Base-by-base conservation (phyloP, 1,139 yeast species). In the Geotrichum citri-aurantii region DNA sequence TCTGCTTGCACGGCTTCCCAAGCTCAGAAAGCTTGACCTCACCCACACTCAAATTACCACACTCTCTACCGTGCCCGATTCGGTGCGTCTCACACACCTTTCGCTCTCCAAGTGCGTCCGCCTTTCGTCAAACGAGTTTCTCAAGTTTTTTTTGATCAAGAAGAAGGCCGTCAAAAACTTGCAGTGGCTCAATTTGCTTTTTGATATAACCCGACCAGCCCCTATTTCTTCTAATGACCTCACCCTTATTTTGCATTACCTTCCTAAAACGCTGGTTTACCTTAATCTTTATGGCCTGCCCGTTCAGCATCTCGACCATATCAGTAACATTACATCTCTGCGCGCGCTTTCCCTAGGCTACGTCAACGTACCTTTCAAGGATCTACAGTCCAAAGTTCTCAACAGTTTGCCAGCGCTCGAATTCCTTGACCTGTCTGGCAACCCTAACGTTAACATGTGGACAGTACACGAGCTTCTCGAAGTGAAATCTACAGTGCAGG, bases 31-130 rank as follows among this genome's bases (percentile, higher is more conserved):
- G 62, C 76, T 91, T 44, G 97, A 91, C 69, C 77, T 91, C 58
- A 84, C 89, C 27, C 96, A 89, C 68, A 91, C 97, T 0, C 83
- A 86, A 48, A 82, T 90, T 37, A 83, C 84, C 1, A 83, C 87
- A 2, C 74, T 86, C 61, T 71, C 79, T 61, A 66, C 74, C 59
- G 69, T 85, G 59, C 82, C 91, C 48, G 68, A 75, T 37, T 69
- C 82, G 47, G 82, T 86, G 52, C 74, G 80, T 66, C 75, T 91
- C 47, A 85, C 96, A 0, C 97, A 89, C 71, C 74, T 91, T 55
- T 86, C 95, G 2, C 75, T 91, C 57, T 85, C 95, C 1, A 81
- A 88, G 65, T 91, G 97, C 71, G 83, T 88, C 48, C 82, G 84
- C 66, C 76, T 91, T 59, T 83, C 92, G 12, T 87, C 95, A 1